phyloP scores from a whole-genome alignment of 2,329 filamentous ascomycete genomes.

The Penicillium capsulatum region DNA sequence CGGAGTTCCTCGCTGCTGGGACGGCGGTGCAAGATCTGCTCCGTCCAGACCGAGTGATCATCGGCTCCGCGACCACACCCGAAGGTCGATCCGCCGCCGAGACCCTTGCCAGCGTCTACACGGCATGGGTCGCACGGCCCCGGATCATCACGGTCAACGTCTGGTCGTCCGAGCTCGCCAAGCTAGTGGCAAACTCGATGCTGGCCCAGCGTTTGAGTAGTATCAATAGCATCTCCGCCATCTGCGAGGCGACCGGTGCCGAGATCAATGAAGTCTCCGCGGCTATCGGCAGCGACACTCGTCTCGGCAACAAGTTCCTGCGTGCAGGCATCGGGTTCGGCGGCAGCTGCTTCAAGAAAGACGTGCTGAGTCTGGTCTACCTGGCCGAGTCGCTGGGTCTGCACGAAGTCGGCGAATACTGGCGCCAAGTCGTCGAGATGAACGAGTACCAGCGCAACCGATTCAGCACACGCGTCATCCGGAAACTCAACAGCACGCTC shows the following conservation, averaged over 20 bases:
- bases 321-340: constrained; percentile 56
- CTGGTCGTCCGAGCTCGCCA: constrained; percentile 73
- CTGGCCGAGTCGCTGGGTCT: constrained; percentile 66
- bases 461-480: constrained; percentile 63
- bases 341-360: constrained; percentile 62
- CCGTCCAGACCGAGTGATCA: constrained; percentile 67
- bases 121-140: constrained; percentile 62
- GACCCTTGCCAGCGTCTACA: constrained; percentile 62
- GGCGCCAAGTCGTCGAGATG: constrained; percentile 68
- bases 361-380: constrained; percentile 68
- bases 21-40: constrained; percentile 69
- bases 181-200: constrained; percentile 75
- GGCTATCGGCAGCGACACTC: constrained; percentile 63
- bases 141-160: constrained; percentile 69
- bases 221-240: constrained; percentile 72
- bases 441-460: constrained; percentile 70
- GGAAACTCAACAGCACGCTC: constrained; percentile 64
- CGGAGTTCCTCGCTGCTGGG: constrained; percentile 74
- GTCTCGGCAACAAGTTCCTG: constrained; percentile 69
- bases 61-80: constrained; percentile 61
- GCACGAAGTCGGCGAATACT: constrained; percentile 69
- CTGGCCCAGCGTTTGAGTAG: constrained; percentile 74
- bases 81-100: constrained; percentile 60
- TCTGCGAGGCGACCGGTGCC: constrained; percentile 71
- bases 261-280: constrained; percentile 65